Evolutionary conservation across 495 filamentous ascomycete genomes (phyloP), one percentile per base, ranked within the genome.

Genomic region (Lasiosphaeria hispida): DNA sequence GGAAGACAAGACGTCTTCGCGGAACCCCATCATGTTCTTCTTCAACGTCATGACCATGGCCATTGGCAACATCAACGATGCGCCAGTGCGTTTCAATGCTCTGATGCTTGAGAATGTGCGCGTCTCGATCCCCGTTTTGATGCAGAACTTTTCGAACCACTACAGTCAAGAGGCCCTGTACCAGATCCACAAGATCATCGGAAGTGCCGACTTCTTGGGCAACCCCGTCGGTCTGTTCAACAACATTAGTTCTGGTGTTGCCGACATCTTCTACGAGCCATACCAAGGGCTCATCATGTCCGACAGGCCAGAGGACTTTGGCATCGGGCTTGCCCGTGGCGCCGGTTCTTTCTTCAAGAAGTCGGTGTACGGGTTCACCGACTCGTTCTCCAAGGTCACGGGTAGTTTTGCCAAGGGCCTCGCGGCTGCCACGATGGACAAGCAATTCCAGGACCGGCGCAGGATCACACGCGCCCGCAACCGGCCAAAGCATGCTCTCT

Each of bases 1-100:
- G 14, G 95, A 98, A 66, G 94, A 97, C 71, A 91, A 89, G 63
- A 89, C 88, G 1, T 88, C 91, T 17, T 91, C 91, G 1, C 85
- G 84, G 6, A 97, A 96, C 63, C 94, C 94, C 1, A 74, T 98
- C 73, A 96, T 97, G 92, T 97, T 97, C 77, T 88, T 96, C 68
- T 84, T 98, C 70, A 96, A 98, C 69, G 89, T 96, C 63, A 85
- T 98, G 80, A 97, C 94, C 15, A 98, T 98, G 94, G 96, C 94
- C 10, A 90, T 98, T 64, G 94, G 94, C 51, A 98, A 98, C 66
- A 87, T 98, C 78, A 98, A 97, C 65, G 94, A 98, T 71, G 94
- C 94, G 13, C 94, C 94, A 0, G 83, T 98, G 23, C 84, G 91
- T 42, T 82, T 97, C 58, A 97, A 96, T 62, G 90, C 94, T 10